These are phyloP conservation scores for Paramecium pentaurelia DNA, from an alignment of 73 alveolate species.

Conservation along the genomic window DNA sequence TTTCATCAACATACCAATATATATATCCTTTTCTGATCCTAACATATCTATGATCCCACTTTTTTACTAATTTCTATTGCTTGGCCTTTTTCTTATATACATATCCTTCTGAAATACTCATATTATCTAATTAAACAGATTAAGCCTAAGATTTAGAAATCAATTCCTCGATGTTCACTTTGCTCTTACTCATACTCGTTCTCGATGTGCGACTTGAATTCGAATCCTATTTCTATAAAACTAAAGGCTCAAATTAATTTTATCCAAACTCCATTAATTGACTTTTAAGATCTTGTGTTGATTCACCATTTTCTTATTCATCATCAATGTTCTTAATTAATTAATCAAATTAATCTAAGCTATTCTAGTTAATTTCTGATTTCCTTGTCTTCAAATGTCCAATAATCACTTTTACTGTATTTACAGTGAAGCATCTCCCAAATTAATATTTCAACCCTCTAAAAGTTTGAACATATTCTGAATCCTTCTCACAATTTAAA, in stretches of 20 bases:
- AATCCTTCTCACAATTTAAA: neutral
- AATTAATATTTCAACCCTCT: neutral
- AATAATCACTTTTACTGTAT: neutral
- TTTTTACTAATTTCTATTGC: neutral
- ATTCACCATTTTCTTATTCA: neutral
- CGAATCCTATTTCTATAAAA: neutral
- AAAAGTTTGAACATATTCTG: neutral
- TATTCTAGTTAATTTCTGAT: neutral
- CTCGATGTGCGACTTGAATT: neutral
- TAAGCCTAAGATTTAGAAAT: neutral
- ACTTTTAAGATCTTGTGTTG: neutral
- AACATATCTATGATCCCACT: neutral
- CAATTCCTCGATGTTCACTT: neutral
- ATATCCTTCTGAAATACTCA: neutral
- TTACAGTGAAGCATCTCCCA: neutral
- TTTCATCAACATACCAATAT: neutral
- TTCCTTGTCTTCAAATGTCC: neutral
- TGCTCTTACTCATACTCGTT: neutral
- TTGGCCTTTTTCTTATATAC: neutral
- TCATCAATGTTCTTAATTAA: neutral
- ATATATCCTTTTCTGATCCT: neutral
- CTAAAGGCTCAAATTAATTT: neutral
- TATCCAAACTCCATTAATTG: neutral
- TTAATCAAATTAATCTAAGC: neutral
- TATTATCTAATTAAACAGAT: neutral